Conservation (phyloP, 345 rosid species). For the Trapa incisa region DNA sequence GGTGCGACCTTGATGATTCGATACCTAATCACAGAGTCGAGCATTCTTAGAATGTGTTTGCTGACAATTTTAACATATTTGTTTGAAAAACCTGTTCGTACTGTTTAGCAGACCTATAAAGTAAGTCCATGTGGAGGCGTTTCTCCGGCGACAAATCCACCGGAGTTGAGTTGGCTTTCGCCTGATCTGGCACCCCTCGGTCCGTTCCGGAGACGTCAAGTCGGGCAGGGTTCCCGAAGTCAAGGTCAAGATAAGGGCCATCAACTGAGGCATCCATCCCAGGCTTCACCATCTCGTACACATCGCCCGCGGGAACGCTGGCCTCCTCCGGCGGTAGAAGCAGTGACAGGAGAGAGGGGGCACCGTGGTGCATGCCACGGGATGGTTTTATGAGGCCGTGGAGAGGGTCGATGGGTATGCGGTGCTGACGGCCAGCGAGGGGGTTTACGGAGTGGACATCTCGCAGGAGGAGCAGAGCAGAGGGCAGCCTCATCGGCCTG, state of each 20-base stretch:
- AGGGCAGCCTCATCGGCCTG: slow-evolving; percentile 34
- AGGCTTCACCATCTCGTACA: neutral
- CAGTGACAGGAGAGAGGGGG: too few species aligned
- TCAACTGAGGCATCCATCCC: too few species aligned
- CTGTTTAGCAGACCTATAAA: slow-evolving; percentile 19
- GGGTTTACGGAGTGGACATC: slow-evolving; percentile 37
- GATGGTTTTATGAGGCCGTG: too few species aligned
- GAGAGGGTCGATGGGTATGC: too few species aligned
- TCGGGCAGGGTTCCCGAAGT: slow-evolving; percentile 4
- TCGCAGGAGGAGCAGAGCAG: slow-evolving; percentile 21
- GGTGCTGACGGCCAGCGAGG: slow-evolving; percentile 25
- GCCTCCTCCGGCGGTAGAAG: too few species aligned
- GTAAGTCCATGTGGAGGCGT: slow-evolving; percentile 18
- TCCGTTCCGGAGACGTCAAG: slow-evolving; percentile 1
- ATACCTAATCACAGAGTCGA: too few species aligned
- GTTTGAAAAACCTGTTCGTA: slow-evolving; percentile 1
- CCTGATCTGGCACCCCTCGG: slow-evolving; percentile 23
- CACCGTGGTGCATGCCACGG: too few species aligned
- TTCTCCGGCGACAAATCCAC: slow-evolving; percentile 6
- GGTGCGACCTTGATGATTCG: too few species aligned
- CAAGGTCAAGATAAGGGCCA: too few species aligned
- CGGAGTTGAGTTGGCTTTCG: slow-evolving; percentile 5
- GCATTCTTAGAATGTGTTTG: too few species aligned
- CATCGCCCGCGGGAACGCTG: too few species aligned
- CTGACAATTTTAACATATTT: neutral